phyloP scores from a whole-genome alignment of 352 stramenopile species.

The Hyaloperonospora brassicae region DNA sequence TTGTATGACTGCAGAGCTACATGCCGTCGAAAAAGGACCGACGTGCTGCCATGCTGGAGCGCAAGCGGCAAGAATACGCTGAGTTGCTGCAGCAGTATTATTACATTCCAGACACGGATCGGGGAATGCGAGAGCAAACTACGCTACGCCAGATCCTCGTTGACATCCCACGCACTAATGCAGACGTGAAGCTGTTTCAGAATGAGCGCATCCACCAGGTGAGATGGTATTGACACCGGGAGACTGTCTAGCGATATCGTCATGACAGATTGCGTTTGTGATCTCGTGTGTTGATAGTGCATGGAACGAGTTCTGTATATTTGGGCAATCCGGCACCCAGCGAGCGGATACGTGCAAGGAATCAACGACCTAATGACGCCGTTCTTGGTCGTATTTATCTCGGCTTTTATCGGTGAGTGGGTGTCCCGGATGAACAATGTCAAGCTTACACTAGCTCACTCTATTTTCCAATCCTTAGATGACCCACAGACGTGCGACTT shows the following conservation, averaged over 20 bases:
- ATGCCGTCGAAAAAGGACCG: constrained; percentile 92
- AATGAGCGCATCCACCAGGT: constrained; percentile 89
- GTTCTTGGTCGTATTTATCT: constrained; percentile 96
- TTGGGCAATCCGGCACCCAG: constrained; percentile 97
- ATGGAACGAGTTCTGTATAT: constrained; percentile 98
- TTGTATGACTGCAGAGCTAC: constrained; percentile 66
- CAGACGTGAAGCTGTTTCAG: constrained; percentile 95
- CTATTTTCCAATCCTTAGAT: constrained; percentile 30
- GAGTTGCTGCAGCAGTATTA: constrained; percentile 94
- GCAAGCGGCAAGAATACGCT: constrained; percentile 95
- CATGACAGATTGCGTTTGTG: constrained; percentile 5
- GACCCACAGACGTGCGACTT: constrained; percentile 74
- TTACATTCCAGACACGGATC: constrained; percentile 92
- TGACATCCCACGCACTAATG: constrained; percentile 97
- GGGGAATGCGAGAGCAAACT: constrained; percentile 92
- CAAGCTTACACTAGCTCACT: constrained; percentile 2
- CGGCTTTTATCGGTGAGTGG: constrained; percentile 55
- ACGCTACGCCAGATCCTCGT: constrained; percentile 95
- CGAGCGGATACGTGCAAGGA: constrained; percentile 97
- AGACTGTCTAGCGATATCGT: neutral
- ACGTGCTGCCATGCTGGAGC: constrained; percentile 83
- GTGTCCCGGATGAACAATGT: too few relatives aligned
- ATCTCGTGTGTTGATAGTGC: constrained; percentile 32
- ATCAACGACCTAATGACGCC: constrained; percentile 99
- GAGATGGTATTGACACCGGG: neutral